These are phyloP conservation scores for Escovopsis sp. DNA, from an alignment of 2,329 filamentous ascomycete species.

Conservation along the genomic window DNA sequence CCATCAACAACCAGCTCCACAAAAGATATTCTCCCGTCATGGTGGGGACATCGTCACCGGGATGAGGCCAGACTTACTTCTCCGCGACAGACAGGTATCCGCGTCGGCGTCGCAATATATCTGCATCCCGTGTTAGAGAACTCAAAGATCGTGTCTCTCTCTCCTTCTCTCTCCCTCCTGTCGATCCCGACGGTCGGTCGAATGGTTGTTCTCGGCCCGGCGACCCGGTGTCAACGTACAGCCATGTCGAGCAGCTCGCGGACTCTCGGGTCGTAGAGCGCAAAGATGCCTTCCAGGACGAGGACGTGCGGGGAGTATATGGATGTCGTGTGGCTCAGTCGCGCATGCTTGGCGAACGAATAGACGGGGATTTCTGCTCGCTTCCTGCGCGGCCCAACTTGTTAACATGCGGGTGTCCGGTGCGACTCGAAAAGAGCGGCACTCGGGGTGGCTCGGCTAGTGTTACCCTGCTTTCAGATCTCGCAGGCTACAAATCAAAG, in stretches of 20 bases:
- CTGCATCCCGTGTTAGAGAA: slow-evolving; percentile 22
- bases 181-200: no score
- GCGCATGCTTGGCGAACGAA: slow-evolving; percentile 83
- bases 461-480: slow-evolving; percentile 84
- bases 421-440: no score
- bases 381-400: slow-evolving; percentile 36
- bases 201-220: no score
- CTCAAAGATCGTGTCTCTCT: no score
- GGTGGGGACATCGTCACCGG: slow-evolving; percentile 1
- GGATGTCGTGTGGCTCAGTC: slow-evolving; percentile 63
- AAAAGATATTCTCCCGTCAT: not conserved
- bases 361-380: slow-evolving; percentile 87
- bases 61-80: slow-evolving; percentile 45
- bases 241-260: slow-evolving; percentile 83
- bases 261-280: slow-evolving; percentile 75
- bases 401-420: not conserved
- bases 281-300: slow-evolving; percentile 91
- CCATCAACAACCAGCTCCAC: slow-evolving; percentile 1
- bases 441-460: not conserved
- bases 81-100: slow-evolving; percentile 79
- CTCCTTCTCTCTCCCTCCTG: no score
- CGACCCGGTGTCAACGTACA: slow-evolving; percentile 27
- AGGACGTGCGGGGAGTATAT: slow-evolving; percentile 96
- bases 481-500: slow-evolving; percentile 60
- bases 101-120: slow-evolving; percentile 95